phyloP scores from a whole-genome alignment of 805 yeast species.

The Candida maris region DNA sequence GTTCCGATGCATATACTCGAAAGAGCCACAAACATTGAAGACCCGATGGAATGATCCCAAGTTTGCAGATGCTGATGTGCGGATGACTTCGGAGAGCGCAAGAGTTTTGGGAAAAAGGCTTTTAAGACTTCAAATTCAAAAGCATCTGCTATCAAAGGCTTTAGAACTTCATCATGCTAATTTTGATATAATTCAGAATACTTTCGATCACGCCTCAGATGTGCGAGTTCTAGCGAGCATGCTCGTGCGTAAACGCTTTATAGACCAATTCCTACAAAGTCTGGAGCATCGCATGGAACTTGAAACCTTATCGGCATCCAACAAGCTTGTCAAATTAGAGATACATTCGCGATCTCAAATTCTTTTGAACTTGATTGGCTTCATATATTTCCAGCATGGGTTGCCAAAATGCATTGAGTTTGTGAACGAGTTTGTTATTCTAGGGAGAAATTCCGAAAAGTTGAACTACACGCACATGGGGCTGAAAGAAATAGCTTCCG shows the following conservation, averaged over 20 bases:
- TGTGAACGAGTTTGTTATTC: constrained; percentile 27
- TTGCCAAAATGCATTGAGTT: constrained; percentile 15
- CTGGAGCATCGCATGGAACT: constrained; percentile 8
- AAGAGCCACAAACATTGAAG: constrained; percentile 6
- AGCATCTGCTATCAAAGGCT: constrained; percentile 6
- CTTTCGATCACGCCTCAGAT: constrained; percentile 2
- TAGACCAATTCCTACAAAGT: constrained; percentile 20
- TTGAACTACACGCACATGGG: constrained; percentile 27
- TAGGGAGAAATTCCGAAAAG: constrained; percentile 17
- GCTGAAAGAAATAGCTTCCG: constrained; percentile 19
- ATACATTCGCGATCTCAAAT: constrained; percentile 16
- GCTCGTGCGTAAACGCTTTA: constrained; percentile 15
- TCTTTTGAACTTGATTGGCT: constrained; percentile 25
- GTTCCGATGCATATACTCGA: constrained; percentile 21
- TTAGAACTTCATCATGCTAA: too few species aligned
- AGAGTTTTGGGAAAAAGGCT: constrained; percentile 8
- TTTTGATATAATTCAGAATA: constrained; percentile 1
- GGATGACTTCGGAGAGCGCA: constrained; percentile 8
- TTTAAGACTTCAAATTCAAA: constrained; percentile 5
- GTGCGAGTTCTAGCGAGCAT: constrained; percentile 1
- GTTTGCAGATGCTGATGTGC: constrained; percentile 3
- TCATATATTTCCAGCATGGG: constrained; percentile 25
- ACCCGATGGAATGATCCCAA: constrained; percentile 10
- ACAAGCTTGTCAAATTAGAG: constrained; percentile 18
- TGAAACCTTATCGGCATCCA: constrained; percentile 4